Evolutionary conservation across 208 protist genomes (phyloP).

Genomic region (Kentomonas sorsogonicus): DNA sequence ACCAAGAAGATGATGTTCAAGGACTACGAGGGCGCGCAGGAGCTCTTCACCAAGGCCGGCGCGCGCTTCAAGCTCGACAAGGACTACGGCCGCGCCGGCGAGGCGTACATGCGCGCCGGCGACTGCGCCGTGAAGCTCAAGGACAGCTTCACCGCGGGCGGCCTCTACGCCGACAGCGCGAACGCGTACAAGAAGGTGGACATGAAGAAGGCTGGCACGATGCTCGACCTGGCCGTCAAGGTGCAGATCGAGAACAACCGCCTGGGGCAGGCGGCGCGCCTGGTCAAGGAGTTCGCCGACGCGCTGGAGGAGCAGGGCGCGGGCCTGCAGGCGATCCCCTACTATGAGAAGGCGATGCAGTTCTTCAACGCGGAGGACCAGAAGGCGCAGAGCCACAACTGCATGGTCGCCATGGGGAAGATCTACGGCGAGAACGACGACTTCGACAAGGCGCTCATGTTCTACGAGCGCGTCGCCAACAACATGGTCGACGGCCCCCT

Average conservation of each 20-base stretch:
- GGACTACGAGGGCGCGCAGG: constrained; percentile 72
- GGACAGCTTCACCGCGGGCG: constrained; percentile 27
- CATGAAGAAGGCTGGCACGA: constrained; percentile 40
- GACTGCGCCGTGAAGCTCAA: constrained; percentile 69
- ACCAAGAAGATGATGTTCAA: constrained; percentile 77
- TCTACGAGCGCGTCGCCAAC: constrained; percentile 73
- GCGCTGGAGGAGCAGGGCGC: constrained; percentile 45
- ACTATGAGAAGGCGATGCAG: constrained; percentile 72
- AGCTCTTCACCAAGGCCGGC: constrained; percentile 73
- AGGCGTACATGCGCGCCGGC: constrained; percentile 60
- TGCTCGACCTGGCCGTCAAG: constrained; percentile 60
- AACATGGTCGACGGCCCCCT: constrained; percentile 67
- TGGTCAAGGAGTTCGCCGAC: constrained; percentile 72
- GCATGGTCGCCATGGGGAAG: constrained; percentile 74
- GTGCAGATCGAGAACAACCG: constrained; percentile 74
- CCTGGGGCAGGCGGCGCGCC: constrained; percentile 47
- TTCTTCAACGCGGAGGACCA: constrained; percentile 84
- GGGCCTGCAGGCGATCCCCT: constrained; percentile 52
- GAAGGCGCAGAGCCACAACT: constrained; percentile 66
- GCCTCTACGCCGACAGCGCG: constrained; percentile 51
- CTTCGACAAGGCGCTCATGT: constrained; percentile 74
- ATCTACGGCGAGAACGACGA: constrained; percentile 71
- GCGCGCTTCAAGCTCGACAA: constrained; percentile 70
- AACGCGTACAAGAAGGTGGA: constrained; percentile 62
- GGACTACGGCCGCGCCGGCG: constrained; percentile 65